phyloP scores from a whole-genome alignment of 768 basidiomycete genomes.

The Hericium alpestre region DNA sequence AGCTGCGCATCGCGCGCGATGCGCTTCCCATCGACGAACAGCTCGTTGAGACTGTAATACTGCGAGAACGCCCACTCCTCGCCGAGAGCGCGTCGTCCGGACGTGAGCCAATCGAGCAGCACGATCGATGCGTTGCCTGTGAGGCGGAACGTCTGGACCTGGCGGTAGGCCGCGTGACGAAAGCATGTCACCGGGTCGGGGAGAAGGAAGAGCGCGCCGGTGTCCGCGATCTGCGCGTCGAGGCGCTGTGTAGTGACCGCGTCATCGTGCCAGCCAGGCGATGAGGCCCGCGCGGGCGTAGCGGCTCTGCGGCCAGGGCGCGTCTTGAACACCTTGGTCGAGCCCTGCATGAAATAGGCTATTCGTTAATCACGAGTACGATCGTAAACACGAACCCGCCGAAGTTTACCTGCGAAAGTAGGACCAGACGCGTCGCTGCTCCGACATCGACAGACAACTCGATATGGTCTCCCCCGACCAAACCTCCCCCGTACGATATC shows the following conservation, averaged over 20 bases:
- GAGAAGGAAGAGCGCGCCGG: conserved; percentile 62
- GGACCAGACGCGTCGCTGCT: conserved; percentile 44
- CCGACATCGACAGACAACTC: conserved; percentile 52
- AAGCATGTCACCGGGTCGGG: conserved; percentile 95
- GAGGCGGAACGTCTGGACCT: conserved; percentile 71
- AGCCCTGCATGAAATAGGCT: conserved; percentile 45
- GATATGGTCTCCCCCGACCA: conserved; percentile 78
- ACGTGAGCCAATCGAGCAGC: conserved; percentile 86
- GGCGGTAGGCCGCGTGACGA: conserved; percentile 69
- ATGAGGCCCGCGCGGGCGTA: conserved; percentile 7
- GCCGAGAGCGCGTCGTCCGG: conserved; percentile 70
- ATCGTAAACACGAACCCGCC: too few relatives aligned
- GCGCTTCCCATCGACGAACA: conserved; percentile 53
- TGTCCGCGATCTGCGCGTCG: conserved; percentile 40
- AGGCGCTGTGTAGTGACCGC: conserved; percentile 51
- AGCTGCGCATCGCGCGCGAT: conserved; percentile 72
- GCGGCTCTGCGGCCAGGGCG: conserved; percentile 53
- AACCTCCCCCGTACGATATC: conserved; percentile 83
- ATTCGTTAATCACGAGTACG: too few relatives aligned
- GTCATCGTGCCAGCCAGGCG: not conserved
- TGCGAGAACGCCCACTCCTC: conserved; percentile 86
- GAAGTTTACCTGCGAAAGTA: conserved; percentile 69
- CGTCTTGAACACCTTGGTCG: conserved; percentile 89
- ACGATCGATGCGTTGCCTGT: conserved; percentile 50
- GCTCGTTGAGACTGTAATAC: conserved; percentile 80